phyloP scores from a whole-genome alignment of 805 yeast genomes.

The Pichia ethanolica region DNA sequence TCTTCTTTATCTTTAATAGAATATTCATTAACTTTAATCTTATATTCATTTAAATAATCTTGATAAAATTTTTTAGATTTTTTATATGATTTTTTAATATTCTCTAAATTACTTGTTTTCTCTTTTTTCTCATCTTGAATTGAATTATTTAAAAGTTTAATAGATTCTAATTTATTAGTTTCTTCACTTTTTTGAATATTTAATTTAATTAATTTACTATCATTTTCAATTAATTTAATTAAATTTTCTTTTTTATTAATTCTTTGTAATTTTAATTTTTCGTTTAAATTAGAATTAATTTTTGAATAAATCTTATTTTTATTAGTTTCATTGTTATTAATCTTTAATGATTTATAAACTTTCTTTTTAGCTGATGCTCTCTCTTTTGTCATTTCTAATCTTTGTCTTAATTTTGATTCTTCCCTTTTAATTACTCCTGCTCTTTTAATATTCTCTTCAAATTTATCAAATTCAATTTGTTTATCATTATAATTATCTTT shows the following conservation, averaged over 20 bases:
- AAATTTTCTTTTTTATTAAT: background rate
- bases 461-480: background rate
- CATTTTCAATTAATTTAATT: constrained; percentile 22
- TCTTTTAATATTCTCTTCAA: constrained; percentile 1
- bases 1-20: constrained; percentile 34
- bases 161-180: constrained; percentile 26
- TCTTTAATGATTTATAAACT: background rate
- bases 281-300: background rate
- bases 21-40: constrained; percentile 29
- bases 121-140: constrained; percentile 24
- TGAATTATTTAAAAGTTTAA: constrained; percentile 21
- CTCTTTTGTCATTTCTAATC: background rate
- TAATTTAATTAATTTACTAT: constrained; percentile 19
- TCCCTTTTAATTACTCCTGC: background rate
- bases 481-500: background rate
- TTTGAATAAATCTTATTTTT: background rate
- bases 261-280: background rate
- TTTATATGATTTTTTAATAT: constrained; percentile 10
- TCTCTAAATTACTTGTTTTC: constrained; percentile 15
- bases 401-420: background rate
- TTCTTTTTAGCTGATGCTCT: background rate
- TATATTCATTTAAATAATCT: constrained; percentile 25
- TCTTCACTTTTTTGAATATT: constrained; percentile 29
- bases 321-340: background rate
- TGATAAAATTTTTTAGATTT: constrained; percentile 18